Percentiles rank a stretch among this genome's conserved stretches.
phyloP scores from a whole-genome alignment of 2,329 filamentous ascomycete species.

The Penicillium hesseltinei region DNA sequence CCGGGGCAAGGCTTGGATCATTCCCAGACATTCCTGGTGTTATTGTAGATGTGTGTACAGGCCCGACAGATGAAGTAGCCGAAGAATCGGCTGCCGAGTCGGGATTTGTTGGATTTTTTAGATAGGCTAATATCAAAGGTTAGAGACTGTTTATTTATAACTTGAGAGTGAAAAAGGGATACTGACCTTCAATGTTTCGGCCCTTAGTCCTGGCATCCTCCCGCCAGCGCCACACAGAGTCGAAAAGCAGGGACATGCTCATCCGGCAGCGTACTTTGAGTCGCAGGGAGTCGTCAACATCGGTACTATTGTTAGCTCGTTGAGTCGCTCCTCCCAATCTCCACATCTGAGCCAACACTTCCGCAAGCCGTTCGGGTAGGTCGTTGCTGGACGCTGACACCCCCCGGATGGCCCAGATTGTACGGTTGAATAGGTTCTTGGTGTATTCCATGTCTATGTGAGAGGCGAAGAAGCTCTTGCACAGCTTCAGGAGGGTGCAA shows the following conservation, averaged over 20 bases:
- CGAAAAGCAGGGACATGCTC: constrained; percentile 66
- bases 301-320: constrained; percentile 28
- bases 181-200: constrained; percentile 66
- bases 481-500: constrained; percentile 63
- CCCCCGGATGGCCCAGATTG: constrained; percentile 58
- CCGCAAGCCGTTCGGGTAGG: constrained; percentile 61
- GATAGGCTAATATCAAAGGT: constrained; percentile 51
- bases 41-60: constrained; percentile 36
- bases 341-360: constrained; percentile 66
- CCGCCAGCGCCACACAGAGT: constrained; percentile 67
- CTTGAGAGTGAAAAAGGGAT: neutral
- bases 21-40: constrained; percentile 38
- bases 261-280: constrained; percentile 66
- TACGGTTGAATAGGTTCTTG: constrained; percentile 57
- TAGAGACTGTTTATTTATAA: constrained; percentile 15
- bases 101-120: constrained; percentile 83
- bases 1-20: constrained; percentile 47
- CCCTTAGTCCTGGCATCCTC: constrained; percentile 67
- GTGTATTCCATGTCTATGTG: constrained; percentile 57
- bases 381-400: constrained; percentile 64
- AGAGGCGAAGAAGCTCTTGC: constrained; percentile 63
- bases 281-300: constrained; percentile 51
- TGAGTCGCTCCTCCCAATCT: constrained; percentile 45
- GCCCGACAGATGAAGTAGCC: constrained; percentile 58
- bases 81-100: constrained; percentile 74